phyloP scores from a whole-genome alignment of 2,329 filamentous ascomycete genomes.

The Penicillium sp. region DNA sequence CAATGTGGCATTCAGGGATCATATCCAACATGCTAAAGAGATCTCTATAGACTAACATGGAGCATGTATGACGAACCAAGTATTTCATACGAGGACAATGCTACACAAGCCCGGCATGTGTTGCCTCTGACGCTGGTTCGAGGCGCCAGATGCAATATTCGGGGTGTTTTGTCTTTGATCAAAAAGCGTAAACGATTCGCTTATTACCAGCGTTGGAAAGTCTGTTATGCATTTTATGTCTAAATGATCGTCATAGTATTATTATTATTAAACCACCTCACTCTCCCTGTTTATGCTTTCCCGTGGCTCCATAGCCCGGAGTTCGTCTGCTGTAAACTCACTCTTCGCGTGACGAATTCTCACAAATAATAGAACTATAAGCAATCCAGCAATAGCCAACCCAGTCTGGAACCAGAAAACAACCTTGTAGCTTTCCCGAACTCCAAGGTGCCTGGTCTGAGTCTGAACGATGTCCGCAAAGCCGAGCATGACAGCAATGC shows the following conservation, averaged over 20 bases:
- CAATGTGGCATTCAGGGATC: too few species aligned
- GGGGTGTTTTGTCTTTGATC: not conserved
- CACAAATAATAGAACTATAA: conserved; percentile 55
- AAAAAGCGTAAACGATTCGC: not conserved
- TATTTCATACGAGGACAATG: too few species aligned
- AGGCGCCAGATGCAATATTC: too few species aligned
- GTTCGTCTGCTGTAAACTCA: conserved; percentile 59
- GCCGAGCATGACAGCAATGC: conserved; percentile 69
- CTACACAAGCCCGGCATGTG: too few species aligned
- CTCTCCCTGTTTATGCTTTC: not conserved
- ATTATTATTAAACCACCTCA: not conserved
- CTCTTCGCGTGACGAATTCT: conserved; percentile 56
- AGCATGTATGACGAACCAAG: too few species aligned
- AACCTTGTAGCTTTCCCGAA: conserved; percentile 58
- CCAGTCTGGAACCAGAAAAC: conserved; percentile 65
- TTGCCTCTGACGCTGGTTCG: too few species aligned
- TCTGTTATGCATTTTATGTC: not conserved
- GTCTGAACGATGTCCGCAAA: conserved; percentile 64
- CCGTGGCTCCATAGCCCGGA: conserved; percentile 23
- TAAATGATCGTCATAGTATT: not conserved
- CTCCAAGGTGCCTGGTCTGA: conserved; percentile 46
- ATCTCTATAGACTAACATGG: too few species aligned
- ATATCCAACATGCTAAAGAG: too few species aligned
- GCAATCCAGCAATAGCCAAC: conserved; percentile 52
- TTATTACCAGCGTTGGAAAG: not conserved